Percentiles rank a stretch among this genome's conserved stretches.
Evolutionary conservation across 2,329 filamentous ascomycete genomes (phyloP).

Genomic region (Claviceps sorghi): DNA sequence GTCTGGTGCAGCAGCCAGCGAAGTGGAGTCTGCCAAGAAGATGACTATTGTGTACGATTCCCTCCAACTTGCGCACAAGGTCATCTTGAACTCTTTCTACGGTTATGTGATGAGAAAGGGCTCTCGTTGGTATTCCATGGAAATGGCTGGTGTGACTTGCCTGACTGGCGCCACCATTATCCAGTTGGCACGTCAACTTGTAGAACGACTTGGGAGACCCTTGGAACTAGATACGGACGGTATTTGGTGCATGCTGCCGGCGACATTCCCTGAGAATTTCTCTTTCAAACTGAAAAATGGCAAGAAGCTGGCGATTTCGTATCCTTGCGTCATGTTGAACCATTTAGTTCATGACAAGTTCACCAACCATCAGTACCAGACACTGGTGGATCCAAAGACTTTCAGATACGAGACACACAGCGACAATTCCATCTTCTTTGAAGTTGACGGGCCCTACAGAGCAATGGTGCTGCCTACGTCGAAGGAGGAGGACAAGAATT

Average conservation of each 20-base stretch:
- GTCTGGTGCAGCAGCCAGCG: constrained; percentile 56
- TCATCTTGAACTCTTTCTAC: constrained; percentile 98
- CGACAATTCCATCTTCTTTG: constrained; percentile 98
- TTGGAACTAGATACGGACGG: constrained; percentile 94
- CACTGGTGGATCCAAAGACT: constrained; percentile 59
- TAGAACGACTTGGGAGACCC: constrained; percentile 83
- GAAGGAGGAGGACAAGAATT: constrained; percentile 97
- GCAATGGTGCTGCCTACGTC: constrained; percentile 96
- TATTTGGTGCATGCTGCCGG: constrained; percentile 98
- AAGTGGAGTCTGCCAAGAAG: constrained; percentile 92
- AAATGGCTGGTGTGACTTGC: constrained; percentile 98
- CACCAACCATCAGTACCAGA: constrained; percentile 96
- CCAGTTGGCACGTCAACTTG: constrained; percentile 83
- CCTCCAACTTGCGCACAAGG: constrained; percentile 90
- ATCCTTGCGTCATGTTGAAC: constrained; percentile 98
- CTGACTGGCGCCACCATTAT: constrained; percentile 93
- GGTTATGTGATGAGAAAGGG: constrained; percentile 99
- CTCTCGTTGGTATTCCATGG: constrained; percentile 96
- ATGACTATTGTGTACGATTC: constrained; percentile 97
- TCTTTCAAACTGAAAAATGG: constrained; percentile 86
- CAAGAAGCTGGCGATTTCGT: constrained; percentile 93
- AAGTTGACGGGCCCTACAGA: constrained; percentile 93
- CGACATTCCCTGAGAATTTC: constrained; percentile 93
- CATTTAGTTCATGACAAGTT: constrained; percentile 89
- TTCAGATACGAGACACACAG: constrained; percentile 94